Conservation (phyloP, 1,284 basidiomycete genomes). For the Fistulina hepatica region DNA sequence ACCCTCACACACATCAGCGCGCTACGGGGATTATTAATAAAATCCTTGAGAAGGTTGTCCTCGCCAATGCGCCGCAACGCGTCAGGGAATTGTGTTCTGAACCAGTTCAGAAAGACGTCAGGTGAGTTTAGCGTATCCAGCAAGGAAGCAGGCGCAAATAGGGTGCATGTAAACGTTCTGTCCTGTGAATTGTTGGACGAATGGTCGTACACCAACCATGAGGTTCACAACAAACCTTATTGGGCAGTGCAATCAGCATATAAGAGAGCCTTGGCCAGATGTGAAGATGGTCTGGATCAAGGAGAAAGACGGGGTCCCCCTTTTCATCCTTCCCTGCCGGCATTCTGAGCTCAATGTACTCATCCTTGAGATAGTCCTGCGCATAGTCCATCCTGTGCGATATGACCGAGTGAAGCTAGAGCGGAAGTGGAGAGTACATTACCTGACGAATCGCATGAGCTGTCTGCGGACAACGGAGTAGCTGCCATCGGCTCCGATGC, state of each 20-base stretch:
- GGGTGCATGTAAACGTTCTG: conserved; percentile 80
- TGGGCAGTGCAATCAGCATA: conserved; percentile 98
- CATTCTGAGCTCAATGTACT: conserved; percentile 95
- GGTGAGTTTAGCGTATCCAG: conserved; percentile 58
- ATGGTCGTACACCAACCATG: conserved; percentile 16
- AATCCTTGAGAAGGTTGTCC: conserved; percentile 64
- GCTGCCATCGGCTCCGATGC: conserved; percentile 84
- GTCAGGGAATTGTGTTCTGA: conserved; percentile 79
- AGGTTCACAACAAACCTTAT: conserved; percentile 60
- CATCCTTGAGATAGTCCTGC: conserved; percentile 90
- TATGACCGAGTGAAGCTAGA: conserved; percentile 14
- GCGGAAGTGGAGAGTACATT: conserved; percentile 22
- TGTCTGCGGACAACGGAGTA: conserved; percentile 78
- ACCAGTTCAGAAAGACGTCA: conserved; percentile 64
- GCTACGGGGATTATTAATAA: conserved; percentile 76
- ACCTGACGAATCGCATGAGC: conserved; percentile 87
- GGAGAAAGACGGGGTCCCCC: conserved; percentile 59
- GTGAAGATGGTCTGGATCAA: conserved; percentile 94
- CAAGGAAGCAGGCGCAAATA: conserved; percentile 82
- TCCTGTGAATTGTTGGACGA: conserved; percentile 39
- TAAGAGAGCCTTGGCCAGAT: conserved; percentile 98
- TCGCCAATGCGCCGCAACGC: conserved; percentile 79
- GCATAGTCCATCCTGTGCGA: conserved; percentile 77
- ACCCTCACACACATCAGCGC: conserved; percentile 90
- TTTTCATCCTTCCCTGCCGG: conserved; percentile 60